These are phyloP conservation scores for Suhomyces kunorum DNA, from an alignment of 1,139 yeast species.

Conservation along the genomic window DNA sequence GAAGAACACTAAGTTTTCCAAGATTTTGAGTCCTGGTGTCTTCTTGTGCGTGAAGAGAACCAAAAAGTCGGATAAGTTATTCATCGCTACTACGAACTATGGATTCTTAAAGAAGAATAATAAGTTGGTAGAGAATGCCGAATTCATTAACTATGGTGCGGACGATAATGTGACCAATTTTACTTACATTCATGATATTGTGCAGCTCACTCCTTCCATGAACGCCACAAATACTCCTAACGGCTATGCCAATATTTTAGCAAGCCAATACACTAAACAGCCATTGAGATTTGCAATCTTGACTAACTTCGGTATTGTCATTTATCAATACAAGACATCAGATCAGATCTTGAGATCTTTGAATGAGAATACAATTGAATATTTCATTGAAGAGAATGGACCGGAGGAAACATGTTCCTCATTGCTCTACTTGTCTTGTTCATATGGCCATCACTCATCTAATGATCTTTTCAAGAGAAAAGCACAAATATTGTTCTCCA, in stretches of 20 bases:
- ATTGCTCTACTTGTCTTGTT: conserved; percentile 79
- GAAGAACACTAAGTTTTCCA: conserved; percentile 48
- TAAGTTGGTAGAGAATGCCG: conserved; percentile 79
- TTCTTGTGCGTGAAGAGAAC: conserved; percentile 56
- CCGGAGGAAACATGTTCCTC: conserved; percentile 82
- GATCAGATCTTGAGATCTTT: conserved; percentile 72
- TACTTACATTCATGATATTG: conserved; percentile 65
- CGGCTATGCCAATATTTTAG: conserved; percentile 81
- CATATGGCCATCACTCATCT: conserved; percentile 55
- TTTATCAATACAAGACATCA: conserved; percentile 77
- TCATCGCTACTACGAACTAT: conserved; percentile 80
- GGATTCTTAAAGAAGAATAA: conserved; percentile 74
- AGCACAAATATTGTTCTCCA: conserved; percentile 54
- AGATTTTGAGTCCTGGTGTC: conserved; percentile 79
- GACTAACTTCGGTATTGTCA: conserved; percentile 75
- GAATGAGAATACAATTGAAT: conserved; percentile 56
- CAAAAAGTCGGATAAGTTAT: conserved; percentile 52
- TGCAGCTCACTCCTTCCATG: conserved; percentile 68
- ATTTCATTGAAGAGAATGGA: conserved; percentile 51
- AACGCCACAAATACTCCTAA: conserved; percentile 71
- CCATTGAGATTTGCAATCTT: conserved; percentile 75
- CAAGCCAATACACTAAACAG: conserved; percentile 72
- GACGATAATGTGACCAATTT: conserved; percentile 24
- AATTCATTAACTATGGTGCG: conserved; percentile 62
- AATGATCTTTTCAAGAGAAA: conserved; percentile 50